Evolutionary conservation across 495 filamentous ascomycete genomes (phyloP), one percentile per base, ranked within the genome.

Genomic region (Hypoxylon cercidicola): DNA sequence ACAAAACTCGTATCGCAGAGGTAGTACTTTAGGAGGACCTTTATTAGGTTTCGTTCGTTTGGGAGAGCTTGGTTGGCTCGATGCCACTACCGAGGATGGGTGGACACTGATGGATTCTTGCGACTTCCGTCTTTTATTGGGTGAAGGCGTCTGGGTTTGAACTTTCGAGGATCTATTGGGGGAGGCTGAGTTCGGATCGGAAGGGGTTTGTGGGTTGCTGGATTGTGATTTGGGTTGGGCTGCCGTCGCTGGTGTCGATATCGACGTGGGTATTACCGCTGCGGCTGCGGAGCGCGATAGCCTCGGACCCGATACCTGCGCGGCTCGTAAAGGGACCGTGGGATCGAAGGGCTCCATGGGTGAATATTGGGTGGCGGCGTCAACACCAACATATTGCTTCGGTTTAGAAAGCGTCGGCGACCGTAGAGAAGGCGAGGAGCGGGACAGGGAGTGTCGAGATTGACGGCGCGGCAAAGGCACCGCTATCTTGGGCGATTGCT

Each of bases 1-100:
- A 66, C 91, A 93, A 20, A 82, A 75, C 67, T 95, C 90, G 76
- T 99, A 99, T 66, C 82, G 77, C 32, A 78, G 70, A 5, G 95
- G 93, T 74, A 99, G 80, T 20, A 87, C 55, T 75, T 93, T 97
- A 18, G 86, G 68, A 19, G 78, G 75, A 1, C 59, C 62, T 13
- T 70, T 59, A 39, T 75, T 77, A 16, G 77, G 73, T 58, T 71
- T 81, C 10, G 82, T 75, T 11, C 86, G 79, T 53, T 85, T 85
- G 11, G 71, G 69, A 10, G 71, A 68, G 43, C 56, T 72, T 16
- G 65, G 55, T 47, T 71, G 71, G 45, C 59, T 68, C 39, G 41
- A 57, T 25, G 61, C 62, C 25, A 81, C 71, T 40, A 82, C 75
- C 28, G 74, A 71, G 37, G 74, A 69, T 48, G 83, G 69, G 86